Conservation (phyloP, 768 basidiomycete species). For the Cubamyces lactineus region DNA sequence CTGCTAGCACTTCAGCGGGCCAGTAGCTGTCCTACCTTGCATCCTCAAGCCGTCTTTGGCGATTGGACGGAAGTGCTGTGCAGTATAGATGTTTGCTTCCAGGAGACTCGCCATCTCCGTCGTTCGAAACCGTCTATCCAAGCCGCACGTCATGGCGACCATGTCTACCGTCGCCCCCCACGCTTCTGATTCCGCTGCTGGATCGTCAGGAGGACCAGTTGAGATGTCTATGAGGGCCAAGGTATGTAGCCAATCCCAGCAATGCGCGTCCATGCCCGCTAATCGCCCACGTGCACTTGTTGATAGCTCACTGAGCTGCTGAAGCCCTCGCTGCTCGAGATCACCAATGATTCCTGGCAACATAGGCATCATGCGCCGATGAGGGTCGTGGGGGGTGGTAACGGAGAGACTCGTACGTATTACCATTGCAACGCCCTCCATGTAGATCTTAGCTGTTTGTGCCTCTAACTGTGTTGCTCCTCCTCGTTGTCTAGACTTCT, state of each 20-base stretch:
- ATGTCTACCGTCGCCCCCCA: constrained; percentile 17
- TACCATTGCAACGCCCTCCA: neutral
- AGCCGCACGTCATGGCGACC: constrained; percentile 19
- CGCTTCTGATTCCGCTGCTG: constrained; percentile 14
- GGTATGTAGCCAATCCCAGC: constrained; percentile 38
- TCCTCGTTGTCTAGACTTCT: constrained; percentile 60
- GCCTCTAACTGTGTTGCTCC: constrained; percentile 3
- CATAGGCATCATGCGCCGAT: constrained; percentile 86
- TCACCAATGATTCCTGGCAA: constrained; percentile 83
- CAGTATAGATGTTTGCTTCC: constrained; percentile 17
- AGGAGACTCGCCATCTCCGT: constrained; percentile 25
- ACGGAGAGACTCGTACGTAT: constrained; percentile 80
- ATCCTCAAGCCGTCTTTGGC: too few species aligned
- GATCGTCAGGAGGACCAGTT: constrained; percentile 47
- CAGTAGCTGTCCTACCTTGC: neutral
- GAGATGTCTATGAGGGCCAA: constrained; percentile 65
- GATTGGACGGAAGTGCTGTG: neutral
- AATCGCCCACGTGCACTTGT: constrained; percentile 16
- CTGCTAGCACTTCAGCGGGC: neutral
- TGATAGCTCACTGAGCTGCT: constrained; percentile 63
- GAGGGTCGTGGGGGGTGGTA: constrained; percentile 66
- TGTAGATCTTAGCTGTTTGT: neutral
- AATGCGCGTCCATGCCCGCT: neutral
- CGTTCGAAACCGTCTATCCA: constrained; percentile 26
- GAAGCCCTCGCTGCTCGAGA: constrained; percentile 61